Evolutionary conservation across 306 rosid genomes (phyloP).

Genomic region (Mimosa bimucronata): DNA sequence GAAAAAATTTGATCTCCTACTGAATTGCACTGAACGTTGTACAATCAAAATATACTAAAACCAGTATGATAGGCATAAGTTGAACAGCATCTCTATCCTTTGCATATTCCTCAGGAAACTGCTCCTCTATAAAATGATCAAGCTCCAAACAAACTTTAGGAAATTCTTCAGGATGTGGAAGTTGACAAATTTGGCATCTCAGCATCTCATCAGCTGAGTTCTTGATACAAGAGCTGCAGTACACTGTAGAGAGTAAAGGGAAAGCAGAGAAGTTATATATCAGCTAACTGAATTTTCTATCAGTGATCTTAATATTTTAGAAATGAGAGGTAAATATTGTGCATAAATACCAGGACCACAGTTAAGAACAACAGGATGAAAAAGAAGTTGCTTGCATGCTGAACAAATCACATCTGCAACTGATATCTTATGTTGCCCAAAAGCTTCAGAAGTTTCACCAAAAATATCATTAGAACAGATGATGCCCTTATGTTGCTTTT

Average conservation of each 20-base stretch:
- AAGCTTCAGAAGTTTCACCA: no score
- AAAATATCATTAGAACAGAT: neutral
- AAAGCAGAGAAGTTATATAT: constrained; percentile 28
- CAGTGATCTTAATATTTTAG: constrained; percentile 20
- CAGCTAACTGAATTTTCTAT: neutral
- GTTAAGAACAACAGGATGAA: no score
- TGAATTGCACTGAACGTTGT: neutral
- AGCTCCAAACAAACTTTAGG: constrained; percentile 79
- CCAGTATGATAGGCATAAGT: constrained; percentile 40
- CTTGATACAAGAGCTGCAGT: constrained; percentile 66
- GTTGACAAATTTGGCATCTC: no score
- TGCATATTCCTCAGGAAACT: constrained; percentile 67
- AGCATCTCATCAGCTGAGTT: constrained; percentile 47
- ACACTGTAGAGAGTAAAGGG: constrained; percentile 48
- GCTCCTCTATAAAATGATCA: constrained; percentile 61
- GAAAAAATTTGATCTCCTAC: constrained; percentile 6
- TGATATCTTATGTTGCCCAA: constrained; percentile 42
- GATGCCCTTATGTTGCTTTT: constrained; percentile 34
- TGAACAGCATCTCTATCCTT: constrained; percentile 51
- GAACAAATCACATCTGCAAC: constrained; percentile 67
- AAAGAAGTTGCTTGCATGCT: constrained; percentile 70
- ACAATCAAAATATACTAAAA: constrained; percentile 19
- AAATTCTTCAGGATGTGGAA: constrained; percentile 68
- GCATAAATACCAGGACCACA: constrained; percentile 44
- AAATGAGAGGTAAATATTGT: constrained; percentile 30